Conservation (phyloP, 805 yeast species). For the Cyberlindnera sargentensis region DNA sequence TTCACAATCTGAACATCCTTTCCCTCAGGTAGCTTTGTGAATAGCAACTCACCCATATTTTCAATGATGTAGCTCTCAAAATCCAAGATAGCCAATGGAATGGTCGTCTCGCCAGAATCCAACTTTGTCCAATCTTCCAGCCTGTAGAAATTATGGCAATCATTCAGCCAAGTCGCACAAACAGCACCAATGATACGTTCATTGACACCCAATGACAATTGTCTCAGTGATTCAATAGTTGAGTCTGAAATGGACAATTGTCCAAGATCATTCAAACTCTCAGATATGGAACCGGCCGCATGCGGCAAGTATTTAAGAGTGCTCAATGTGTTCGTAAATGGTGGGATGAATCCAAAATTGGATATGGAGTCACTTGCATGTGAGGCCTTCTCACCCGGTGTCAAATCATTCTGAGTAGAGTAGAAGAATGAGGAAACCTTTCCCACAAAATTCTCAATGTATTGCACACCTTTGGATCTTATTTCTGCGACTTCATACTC, state of each 20-base stretch:
- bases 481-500: conserved; percentile 36
- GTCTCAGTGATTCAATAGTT: conserved; percentile 31
- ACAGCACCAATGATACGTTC: conserved; percentile 41
- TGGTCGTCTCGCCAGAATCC: conserved; percentile 29
- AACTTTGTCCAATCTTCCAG: conserved; percentile 34
- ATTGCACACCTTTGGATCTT: conserved; percentile 30
- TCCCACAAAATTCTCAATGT: conserved; percentile 29
- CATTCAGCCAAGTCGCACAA: conserved; percentile 45
- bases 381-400: conserved; percentile 5
- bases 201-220: conserved; percentile 29
- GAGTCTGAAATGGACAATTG: conserved; percentile 35
- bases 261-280: conserved; percentile 36
- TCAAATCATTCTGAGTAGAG: conserved; percentile 24
- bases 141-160: conserved; percentile 33
- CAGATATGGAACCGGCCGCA: conserved; percentile 36
- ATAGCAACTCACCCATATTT: conserved; percentile 27
- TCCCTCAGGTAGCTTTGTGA: conserved; percentile 28
- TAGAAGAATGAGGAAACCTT: conserved; percentile 26
- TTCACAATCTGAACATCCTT: conserved; percentile 29
- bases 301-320: conserved; percentile 45
- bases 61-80: conserved; percentile 29
- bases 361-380: conserved; percentile 23
- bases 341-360: conserved; percentile 54
- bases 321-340: conserved; percentile 55
- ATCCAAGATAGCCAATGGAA: conserved; percentile 29